Evolutionary conservation across 129 eudicot genomes (phyloP).

Genomic region (Lactuca sativa): DNA sequence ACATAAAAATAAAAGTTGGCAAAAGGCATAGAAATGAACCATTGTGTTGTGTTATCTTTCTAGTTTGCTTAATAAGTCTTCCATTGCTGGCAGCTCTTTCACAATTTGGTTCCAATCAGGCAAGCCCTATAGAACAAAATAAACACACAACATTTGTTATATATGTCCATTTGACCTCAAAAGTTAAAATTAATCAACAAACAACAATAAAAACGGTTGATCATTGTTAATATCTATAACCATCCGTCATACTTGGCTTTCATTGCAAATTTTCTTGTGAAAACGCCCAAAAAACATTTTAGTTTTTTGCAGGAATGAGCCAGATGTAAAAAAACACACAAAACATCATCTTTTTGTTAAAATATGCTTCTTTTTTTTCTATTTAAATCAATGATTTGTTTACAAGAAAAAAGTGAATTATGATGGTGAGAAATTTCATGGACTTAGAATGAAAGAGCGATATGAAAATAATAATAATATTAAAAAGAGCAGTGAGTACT

Average conservation of each 20-base stretch:
- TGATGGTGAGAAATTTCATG: not conserved
- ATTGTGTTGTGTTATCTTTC: constrained; percentile 58
- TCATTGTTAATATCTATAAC: not conserved
- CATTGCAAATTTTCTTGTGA: not conserved
- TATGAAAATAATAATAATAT: not conserved
- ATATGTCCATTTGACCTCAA: constrained; percentile 21
- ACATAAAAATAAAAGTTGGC: not conserved
- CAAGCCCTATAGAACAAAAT: constrained; percentile 50
- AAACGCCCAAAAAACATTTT: not conserved
- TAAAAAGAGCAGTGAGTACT: constrained; percentile 20
- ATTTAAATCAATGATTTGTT: not conserved
- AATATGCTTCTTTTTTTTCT: not conserved
- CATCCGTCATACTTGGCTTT: constrained; percentile 1
- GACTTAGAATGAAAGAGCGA: not conserved
- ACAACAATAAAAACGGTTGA: not conserved
- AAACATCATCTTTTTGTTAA: not conserved
- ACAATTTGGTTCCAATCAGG: constrained; percentile 92
- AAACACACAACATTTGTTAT: not conserved
- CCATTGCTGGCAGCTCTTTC: constrained; percentile 94
- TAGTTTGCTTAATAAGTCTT: constrained; percentile 82
- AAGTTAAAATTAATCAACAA: constrained; percentile 4
- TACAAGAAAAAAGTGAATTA: not conserved
- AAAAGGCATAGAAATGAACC: not conserved
- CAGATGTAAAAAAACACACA: not conserved
- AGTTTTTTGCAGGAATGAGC: not conserved